phyloP scores from a whole-genome alignment of 495 filamentous ascomycete species.

The Umbilicaria muhlenbergii region DNA sequence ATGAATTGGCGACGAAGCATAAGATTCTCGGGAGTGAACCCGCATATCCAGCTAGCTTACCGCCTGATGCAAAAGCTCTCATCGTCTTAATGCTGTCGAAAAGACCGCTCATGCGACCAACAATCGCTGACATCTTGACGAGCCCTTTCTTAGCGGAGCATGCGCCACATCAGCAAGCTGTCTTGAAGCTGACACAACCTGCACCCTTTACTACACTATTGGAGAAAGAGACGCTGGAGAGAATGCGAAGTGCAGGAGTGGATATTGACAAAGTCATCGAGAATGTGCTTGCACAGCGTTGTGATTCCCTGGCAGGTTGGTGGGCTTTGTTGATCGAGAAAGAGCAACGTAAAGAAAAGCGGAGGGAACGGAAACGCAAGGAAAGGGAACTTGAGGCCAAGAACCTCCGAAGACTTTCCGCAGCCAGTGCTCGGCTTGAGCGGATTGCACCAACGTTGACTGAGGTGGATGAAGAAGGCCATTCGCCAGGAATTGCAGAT shows the following conservation, averaged over 20 bases:
- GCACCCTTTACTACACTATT: conserved; percentile 75
- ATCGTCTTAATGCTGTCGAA: conserved; percentile 72
- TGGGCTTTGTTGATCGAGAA: conserved; percentile 94
- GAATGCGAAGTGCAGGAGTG: conserved; percentile 90
- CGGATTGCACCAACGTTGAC: conserved; percentile 55
- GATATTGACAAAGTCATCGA: conserved; percentile 91
- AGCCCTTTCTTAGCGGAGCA: conserved; percentile 83
- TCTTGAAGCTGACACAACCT: conserved; percentile 70
- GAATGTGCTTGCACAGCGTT: conserved; percentile 77
- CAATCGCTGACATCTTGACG: conserved; percentile 71
- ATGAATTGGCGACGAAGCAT: conserved; percentile 68
- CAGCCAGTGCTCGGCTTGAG: conserved; percentile 71
- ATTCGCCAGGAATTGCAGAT: conserved; percentile 16
- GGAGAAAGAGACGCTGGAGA: conserved; percentile 80
- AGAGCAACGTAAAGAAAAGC: conserved; percentile 75
- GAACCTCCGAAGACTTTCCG: conserved; percentile 65
- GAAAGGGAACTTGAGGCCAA: conserved; percentile 73
- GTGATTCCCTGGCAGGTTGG: conserved; percentile 86
- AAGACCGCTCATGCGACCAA: conserved; percentile 68
- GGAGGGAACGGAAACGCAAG: conserved; percentile 70
- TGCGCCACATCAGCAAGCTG: conserved; percentile 78
- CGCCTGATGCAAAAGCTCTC: conserved; percentile 59
- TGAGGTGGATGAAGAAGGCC: conserved; percentile 61
- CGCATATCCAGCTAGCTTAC: conserved; percentile 64
- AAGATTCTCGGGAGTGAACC: conserved; percentile 78